Percentiles rank a stretch among this genome's conserved stretches.
phyloP scores from a whole-genome alignment of 331 rosid genomes.

The Stylosanthes scabra region DNA sequence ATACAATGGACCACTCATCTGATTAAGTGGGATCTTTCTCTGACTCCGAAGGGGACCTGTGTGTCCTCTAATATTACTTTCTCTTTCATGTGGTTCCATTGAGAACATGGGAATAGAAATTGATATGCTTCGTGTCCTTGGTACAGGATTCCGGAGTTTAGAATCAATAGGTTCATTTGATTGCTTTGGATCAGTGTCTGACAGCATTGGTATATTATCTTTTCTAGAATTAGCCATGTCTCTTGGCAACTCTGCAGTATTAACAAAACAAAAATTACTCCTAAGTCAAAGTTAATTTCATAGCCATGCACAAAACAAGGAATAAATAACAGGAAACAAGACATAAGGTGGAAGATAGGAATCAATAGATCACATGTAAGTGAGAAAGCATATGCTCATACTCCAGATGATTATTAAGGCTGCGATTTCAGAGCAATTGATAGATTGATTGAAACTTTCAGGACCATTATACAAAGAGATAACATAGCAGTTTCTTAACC shows the following conservation, averaged over 20 bases:
- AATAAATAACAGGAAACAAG: constrained; percentile 25
- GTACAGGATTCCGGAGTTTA: constrained; percentile 36
- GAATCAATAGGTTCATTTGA: constrained; percentile 49
- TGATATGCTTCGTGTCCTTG: constrained; percentile 64
- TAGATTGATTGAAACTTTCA: background rate
- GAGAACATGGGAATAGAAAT: constrained; percentile 60
- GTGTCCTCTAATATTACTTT: constrained; percentile 59
- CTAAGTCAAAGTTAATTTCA: constrained; percentile 7
- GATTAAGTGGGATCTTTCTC: constrained; percentile 54
- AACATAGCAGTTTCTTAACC: background rate
- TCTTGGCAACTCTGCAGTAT: constrained; percentile 41
- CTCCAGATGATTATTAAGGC: background rate
- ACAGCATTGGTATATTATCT: constrained; percentile 68
- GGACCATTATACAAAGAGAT: constrained; percentile 5
- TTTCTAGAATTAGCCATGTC: constrained; percentile 63
- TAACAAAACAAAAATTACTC: constrained; percentile 19
- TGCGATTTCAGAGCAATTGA: background rate
- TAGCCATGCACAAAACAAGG: background rate
- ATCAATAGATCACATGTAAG: background rate
- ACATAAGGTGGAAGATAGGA: background rate
- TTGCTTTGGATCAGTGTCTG: constrained; percentile 42
- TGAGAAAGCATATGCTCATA: constrained; percentile 2
- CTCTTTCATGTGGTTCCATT: constrained; percentile 52
- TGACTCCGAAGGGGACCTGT: constrained; percentile 78
- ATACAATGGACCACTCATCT: constrained; percentile 74